phyloP scores from a whole-genome alignment of 139 green algal genomes.

The Tetradesmus lagerheimii region DNA sequence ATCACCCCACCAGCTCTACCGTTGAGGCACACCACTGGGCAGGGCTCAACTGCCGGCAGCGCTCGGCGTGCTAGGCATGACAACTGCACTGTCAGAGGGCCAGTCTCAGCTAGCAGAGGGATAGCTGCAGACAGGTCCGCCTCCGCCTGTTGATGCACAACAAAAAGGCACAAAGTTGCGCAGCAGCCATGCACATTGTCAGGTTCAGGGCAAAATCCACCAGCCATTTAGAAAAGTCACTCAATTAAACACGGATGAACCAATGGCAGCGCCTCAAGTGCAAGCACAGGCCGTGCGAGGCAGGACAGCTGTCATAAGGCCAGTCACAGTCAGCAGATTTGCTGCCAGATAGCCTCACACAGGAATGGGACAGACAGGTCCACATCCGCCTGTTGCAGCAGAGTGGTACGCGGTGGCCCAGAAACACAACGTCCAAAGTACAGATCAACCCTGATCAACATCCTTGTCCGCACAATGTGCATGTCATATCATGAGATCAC shows the following conservation, averaged over 20 bases:
- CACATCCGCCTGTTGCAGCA: conserved; percentile 42
- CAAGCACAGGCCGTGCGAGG: conserved; percentile 22
- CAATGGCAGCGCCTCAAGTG: no score
- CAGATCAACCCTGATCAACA: no score
- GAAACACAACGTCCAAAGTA: no score
- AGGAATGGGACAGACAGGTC: conserved; percentile 41
- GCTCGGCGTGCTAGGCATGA: conserved; percentile 38
- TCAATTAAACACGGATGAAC: no score
- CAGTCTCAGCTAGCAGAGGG: conserved; percentile 55
- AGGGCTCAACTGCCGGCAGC: conserved; percentile 23
- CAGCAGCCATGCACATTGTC: neutral
- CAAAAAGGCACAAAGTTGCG: no score
- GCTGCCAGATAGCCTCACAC: no score
- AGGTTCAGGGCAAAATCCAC: no score
- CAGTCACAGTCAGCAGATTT: conserved; percentile 53
- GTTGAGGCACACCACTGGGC: conserved; percentile 34
- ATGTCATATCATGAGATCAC: no score
- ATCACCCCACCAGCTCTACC: conserved; percentile 56
- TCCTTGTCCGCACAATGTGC: no score
- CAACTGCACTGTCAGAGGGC: conserved; percentile 51
- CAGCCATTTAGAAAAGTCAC: no score
- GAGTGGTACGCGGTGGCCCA: no score
- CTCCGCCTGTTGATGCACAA: conserved; percentile 35
- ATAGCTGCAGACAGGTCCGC: conserved; percentile 43
- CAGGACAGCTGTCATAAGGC: conserved; percentile 48